Evolutionary conservation across 2,329 filamentous ascomycete genomes (phyloP), one percentile per base, ranked within the genome.

Genomic region (Parafenestella ontariensis): DNA sequence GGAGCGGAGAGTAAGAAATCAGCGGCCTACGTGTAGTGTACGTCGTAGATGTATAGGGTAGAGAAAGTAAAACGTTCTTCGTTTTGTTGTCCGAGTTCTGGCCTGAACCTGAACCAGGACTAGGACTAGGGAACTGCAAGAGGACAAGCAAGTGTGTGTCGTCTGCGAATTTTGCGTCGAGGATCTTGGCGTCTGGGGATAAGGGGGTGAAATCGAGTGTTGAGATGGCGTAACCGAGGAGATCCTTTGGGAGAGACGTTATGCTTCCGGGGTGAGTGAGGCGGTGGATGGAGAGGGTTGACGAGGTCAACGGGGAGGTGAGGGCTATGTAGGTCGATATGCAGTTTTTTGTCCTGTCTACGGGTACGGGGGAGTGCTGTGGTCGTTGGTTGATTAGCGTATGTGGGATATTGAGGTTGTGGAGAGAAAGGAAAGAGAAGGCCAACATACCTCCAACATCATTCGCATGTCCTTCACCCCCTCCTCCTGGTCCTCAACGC

Each of bases 131-230:
- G 5, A 40, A 10, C 2, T 63, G 67, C 74, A 82, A 84, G 1
- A 92, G 80, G 1, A 90, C 62, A 48, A 92, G 79, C 1, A 92
- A 70, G 0, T 77, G 80, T 11, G 81, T 74, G 50, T 89, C 85
- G 63, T 89, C 82, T 39, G 90, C 81, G 65, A 92, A 91, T 67
- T 88, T 87, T 13, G 89, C 72, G 68, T 92, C 88, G 18, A 85
- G 72, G 15, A 88, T 74, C n/a, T 72, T 76, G 20, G 56, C 44
- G 5, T 75, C 72, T 1, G 20, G 26, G 1, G 52, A 50, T 0
- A 72, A 76, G 1, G 28, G 7, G 1, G 31, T 74, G 58, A 75
- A 69, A 23, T 49, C 71, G 49, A 79, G 78, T 62, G 84, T 89
- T 52, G 88, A 84, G 34, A 85, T 85, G 46, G 87, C 61, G 52